Conservation (phyloP, 1,284 basidiomycete species). For the Somion occarium region DNA sequence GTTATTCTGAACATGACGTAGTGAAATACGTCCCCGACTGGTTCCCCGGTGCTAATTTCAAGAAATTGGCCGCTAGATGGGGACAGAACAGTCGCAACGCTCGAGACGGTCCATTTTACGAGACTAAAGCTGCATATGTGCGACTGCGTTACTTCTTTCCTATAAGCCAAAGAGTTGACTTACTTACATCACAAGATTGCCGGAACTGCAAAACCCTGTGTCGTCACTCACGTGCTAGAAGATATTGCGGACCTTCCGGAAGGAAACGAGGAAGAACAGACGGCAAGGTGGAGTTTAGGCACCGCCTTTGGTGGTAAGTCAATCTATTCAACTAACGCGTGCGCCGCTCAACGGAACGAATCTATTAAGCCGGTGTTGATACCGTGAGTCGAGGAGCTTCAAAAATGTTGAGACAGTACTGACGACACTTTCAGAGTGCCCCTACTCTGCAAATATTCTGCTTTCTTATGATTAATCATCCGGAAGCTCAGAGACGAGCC, state of each 20-base stretch:
- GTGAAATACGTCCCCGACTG: conserved; percentile 21
- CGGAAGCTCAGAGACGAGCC: conserved; percentile 22
- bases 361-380: conserved; percentile 1
- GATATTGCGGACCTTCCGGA: not conserved
- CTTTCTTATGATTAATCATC: conserved; percentile 9
- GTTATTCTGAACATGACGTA: not conserved
- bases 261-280: not conserved
- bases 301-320: not conserved
- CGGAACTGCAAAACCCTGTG: not conserved
- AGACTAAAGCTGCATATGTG: conserved; percentile 8
- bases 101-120: conserved; percentile 6
- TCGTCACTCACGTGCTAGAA: not conserved
- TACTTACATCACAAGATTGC: not conserved
- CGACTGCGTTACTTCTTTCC: not conserved
- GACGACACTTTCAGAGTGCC: not conserved
- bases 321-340: too few relatives aligned
- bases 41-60: conserved; percentile 25
- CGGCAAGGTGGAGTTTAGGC: not conserved
- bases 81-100: conserved; percentile 6
- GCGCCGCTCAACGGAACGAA: too few relatives aligned
- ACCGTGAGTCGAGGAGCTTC: not conserved
- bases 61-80: conserved; percentile 18
- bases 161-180: too few relatives aligned
- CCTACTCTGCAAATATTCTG: not conserved
- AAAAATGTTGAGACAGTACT: too few relatives aligned